A percentile compares a stretch with the other conserved stretches of the same genome.
Conservation (phyloP, 345 rosid species). For the Turritis glabra region DNA sequence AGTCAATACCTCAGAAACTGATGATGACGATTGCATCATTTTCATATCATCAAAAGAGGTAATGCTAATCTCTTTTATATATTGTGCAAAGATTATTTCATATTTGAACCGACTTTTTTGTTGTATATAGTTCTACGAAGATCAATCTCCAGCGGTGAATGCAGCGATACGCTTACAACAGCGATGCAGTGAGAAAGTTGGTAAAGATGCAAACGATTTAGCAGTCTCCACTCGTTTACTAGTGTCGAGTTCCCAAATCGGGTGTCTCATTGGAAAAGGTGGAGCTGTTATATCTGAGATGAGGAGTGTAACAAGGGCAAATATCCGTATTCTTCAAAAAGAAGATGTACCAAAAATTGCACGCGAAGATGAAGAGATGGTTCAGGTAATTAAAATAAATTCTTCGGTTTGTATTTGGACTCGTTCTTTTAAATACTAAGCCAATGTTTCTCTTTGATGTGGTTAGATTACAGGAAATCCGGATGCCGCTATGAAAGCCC, state of each 20-base stretch:
- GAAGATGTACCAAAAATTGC: slow-evolving; percentile 68
- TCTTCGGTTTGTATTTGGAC: neutral
- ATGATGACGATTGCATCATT: slow-evolving; percentile 68
- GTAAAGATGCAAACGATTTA: slow-evolving; percentile 58
- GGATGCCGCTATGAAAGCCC: slow-evolving; percentile 72
- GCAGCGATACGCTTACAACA: slow-evolving; percentile 72
- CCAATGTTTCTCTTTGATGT: neutral
- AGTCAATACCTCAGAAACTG: slow-evolving; percentile 61
- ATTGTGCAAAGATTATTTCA: neutral
- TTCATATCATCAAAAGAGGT: slow-evolving; percentile 72
- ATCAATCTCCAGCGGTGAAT: slow-evolving; percentile 63
- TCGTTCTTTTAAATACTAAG: no score
- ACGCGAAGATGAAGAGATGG: slow-evolving; percentile 68
- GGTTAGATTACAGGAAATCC: slow-evolving; percentile 66
- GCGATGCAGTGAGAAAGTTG: slow-evolving; percentile 74
- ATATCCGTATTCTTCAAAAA: slow-evolving; percentile 57
- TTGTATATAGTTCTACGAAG: slow-evolving; percentile 56
- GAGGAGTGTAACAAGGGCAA: slow-evolving; percentile 64
- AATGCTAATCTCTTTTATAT: neutral
- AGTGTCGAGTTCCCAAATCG: slow-evolving; percentile 68
- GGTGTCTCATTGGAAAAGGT: slow-evolving; percentile 78
- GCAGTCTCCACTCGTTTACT: slow-evolving; percentile 65
- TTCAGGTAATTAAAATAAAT: slow-evolving; percentile 45
- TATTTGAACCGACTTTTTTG: neutral
- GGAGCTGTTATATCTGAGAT: slow-evolving; percentile 75